Evolutionary conservation across 257 asterid species (phyloP), one percentile per base, ranked within the genome.

Genomic region (Eustoma russellianum): DNA sequence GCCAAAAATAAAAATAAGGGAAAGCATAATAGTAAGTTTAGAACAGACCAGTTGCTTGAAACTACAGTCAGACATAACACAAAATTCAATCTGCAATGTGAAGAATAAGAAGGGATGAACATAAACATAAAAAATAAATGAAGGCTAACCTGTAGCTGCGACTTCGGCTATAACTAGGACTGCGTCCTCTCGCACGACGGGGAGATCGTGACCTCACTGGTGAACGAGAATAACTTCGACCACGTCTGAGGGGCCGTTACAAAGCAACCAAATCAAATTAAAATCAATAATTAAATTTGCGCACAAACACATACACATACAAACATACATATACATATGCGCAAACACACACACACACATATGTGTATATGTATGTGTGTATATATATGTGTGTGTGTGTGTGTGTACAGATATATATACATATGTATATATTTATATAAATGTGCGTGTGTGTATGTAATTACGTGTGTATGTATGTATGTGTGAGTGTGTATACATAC

Each of bases 131-230:
- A 15, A 33, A 11, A 38, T 2, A 5, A 8, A 7, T 8, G 11
- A 38, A 3, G 44, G 41, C 70, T 33, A 55, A 66, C 72, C 79
- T 73, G 66, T 69, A 61, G 65, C 75, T 68, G 58, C 64, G 79
- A 16, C 74, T 72, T 34, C 24, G 59, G 43, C 63, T 64, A 80
- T 74, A 68, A 74, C 73, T 24, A 73, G 63, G 59, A 45, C 49
- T 53, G 78, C 60, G 38, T 73, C 81, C 59, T 55, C 59, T 18
- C 16, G 38, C 49, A 66, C 79, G 79, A 13, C 80, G 91, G 34
- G 88, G 84, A 47, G 95, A 79, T 6, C 80, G 81, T 8, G 94
- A 83, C 70, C 96, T 71, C 67, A 73, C 96, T 41, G 96, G 96
- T 11, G 96, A 83, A 7, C 92, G 76, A 1, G 92, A 86, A 57